Percentiles rank a stretch among this genome's conserved stretches.
These are phyloP conservation scores for Hyaloscypha bicolor DNA, from an alignment of 495 filamentous ascomycete species.

Conservation along the genomic window DNA sequence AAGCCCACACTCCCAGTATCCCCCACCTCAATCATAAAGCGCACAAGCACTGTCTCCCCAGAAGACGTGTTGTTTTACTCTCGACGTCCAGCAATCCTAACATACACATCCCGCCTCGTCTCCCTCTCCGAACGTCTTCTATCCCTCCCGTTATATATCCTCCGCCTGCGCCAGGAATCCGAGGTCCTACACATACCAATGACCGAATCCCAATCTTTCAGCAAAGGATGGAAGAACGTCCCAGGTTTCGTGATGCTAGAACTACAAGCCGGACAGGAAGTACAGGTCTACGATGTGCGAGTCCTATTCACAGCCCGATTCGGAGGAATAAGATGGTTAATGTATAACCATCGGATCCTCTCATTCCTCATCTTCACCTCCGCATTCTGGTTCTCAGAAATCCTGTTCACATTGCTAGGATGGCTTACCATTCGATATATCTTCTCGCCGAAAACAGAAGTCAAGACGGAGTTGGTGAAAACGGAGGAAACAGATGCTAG, in stretches of 20 bases:
- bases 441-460: slow-evolving; percentile 25
- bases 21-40: slow-evolving; percentile 24
- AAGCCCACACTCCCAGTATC: slow-evolving; percentile 19
- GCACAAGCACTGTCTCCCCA: slow-evolving; percentile 8
- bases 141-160: slow-evolving; percentile 59
- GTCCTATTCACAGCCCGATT: slow-evolving; percentile 73
- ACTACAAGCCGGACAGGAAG: slow-evolving; percentile 61
- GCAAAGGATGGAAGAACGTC: slow-evolving; percentile 53
- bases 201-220: slow-evolving; percentile 71
- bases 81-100: slow-evolving; percentile 65
- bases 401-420: slow-evolving; percentile 58
- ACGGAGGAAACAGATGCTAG: slow-evolving; percentile 13
- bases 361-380: slow-evolving; percentile 67
- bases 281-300: slow-evolving; percentile 73
- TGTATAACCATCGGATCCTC: slow-evolving; percentile 76
- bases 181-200: slow-evolving; percentile 63
- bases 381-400: slow-evolving; percentile 74
- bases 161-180: slow-evolving; percentile 52
- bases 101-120: slow-evolving; percentile 64
- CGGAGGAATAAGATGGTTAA: slow-evolving; percentile 76
- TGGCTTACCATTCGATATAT: slow-evolving; percentile 57
- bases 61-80: slow-evolving; percentile 41
- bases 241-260: slow-evolving; percentile 65
- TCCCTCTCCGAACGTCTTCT: slow-evolving; percentile 37
- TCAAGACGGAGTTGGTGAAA: slow-evolving; percentile 17